These are phyloP conservation scores for Cantharellus anzutake DNA, from an alignment of 768 basidiomycete genomes.

Conservation along the genomic window DNA sequence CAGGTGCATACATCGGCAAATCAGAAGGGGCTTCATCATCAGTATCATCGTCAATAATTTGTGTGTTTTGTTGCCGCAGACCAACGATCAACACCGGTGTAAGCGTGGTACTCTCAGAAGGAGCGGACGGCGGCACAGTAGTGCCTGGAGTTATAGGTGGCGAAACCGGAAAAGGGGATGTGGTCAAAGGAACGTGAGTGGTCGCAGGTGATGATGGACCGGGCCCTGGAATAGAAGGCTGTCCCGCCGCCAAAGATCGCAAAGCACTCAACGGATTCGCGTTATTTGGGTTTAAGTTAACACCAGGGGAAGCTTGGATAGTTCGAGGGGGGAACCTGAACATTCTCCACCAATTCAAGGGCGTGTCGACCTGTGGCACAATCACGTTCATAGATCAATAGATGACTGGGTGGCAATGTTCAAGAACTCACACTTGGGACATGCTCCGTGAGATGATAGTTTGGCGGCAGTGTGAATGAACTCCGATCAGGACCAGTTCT, in stretches of 20 bases:
- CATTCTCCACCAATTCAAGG: slow-evolving; percentile 11
- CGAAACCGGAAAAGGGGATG: background rate
- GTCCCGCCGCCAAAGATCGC: background rate
- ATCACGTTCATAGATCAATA: too few species aligned
- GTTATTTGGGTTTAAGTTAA: background rate
- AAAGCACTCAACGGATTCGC: background rate
- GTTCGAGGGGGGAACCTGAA: slow-evolving; percentile 8
- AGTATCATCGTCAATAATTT: background rate
- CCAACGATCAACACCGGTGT: background rate
- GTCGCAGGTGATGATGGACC: background rate
- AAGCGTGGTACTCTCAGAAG: background rate
- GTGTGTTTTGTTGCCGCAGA: background rate
- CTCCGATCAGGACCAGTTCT: too few species aligned
- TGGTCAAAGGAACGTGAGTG: background rate
- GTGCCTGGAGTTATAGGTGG: slow-evolving; percentile 1
- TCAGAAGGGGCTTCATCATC: too few species aligned
- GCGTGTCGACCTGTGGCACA: slow-evolving; percentile 1
- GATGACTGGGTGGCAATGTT: too few species aligned
- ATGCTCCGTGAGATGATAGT: too few species aligned
- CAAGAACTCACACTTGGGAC: too few species aligned
- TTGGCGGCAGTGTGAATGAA: too few species aligned
- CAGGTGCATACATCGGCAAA: background rate
- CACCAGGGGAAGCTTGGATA: background rate
- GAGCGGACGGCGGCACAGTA: background rate
- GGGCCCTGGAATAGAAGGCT: background rate